Evolutionary conservation across 2,329 filamentous ascomycete species (phyloP), one percentile per base, ranked within the genome.

Genomic region (Drechslerella coelobrocha): DNA sequence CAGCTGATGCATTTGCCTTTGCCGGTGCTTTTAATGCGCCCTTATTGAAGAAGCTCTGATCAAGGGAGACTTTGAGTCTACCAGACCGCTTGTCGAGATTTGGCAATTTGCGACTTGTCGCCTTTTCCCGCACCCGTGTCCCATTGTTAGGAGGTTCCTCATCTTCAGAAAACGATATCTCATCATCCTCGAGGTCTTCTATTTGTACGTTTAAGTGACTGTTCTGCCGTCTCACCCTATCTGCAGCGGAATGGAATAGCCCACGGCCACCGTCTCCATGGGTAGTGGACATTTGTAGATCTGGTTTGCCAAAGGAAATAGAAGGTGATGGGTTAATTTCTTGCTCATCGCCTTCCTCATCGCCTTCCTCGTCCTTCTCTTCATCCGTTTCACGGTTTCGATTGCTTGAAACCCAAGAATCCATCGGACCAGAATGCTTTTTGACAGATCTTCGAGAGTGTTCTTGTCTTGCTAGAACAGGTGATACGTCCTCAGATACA

Each of bases 231-330:
- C 65, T 43, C 45, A 71, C 41, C 19, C 59, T 71, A 53, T 63
- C 59, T 3, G 66, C 53, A 3, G 47, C 66, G 17, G 59, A 63
- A 14, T 52, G 45, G 26, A 71, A 71, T 27, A 71, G 37, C 0
- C 66, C 66, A 34, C 66, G 66, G 5, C 66, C 66, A 12, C 66
- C 66, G 23, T 71, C 66, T 19, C 66, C 66, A 9, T 24, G 6
- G 9, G 7, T 45, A 34, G 3, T 43, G 2, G 66, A 71, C 37
- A 53, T 43, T 14, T 45, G 45, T n/a, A 71, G 27, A 29, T 71
- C 66, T 23, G 66, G 66, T 21, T 31, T 59, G 23, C 66, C 66
- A 27, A 71, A 71, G 29, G 43, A 60, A 26, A 48, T 29, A 2
- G 52, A 52, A n/a, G 55, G 48, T 26, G 59, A 45, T n/a, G 37